Evolutionary conservation across 2,329 filamentous ascomycete genomes (phyloP), one percentile per base, ranked within the genome.

Genomic region (Triangularia verruculosa): DNA sequence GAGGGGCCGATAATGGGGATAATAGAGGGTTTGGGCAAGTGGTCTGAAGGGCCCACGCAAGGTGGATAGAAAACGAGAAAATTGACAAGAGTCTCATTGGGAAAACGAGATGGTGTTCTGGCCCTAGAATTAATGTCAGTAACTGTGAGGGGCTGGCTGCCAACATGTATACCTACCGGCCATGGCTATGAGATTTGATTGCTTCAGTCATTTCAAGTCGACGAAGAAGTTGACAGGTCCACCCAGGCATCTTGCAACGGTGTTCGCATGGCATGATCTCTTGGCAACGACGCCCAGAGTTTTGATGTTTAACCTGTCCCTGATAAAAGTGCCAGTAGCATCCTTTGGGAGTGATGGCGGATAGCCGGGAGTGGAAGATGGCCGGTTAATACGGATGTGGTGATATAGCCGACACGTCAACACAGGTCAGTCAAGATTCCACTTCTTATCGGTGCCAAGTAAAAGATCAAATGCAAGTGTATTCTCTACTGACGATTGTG

Each of bases 241-340:
- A n/a, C 4, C 22, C 57, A 6, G 12, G 3, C 17, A 20, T 52
- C 20, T 30, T 59, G 57, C 57, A 52, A 59, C 57, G 57, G 57
- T 59, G 57, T 59, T 59, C 57, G 57, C 39, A 52, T 51, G 57
- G 28, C 20, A 43, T 43, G 30, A 13, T 59, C 20, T 15, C 57
- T 59, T 59, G 57, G 57, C 57, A n/a, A 24, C 17, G 22, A n/a
- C 56, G 56, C 56, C 56, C 32, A 58, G 56, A 30, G 27, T 20
- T 39, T 47, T 27, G 32, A 17, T 27, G 17, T 58, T 43, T 54
- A 47, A 7, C 17, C 39, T 20, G 39, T 47, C 5, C 17, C 39
- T 20, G 39, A 47, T 47, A 9, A 2, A 47, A 9, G n/a, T 47
- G 6, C 3, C 39, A 20, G 39, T 11, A 20, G n/a, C n/a, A n/a